Percentiles rank a stretch among this genome's conserved stretches.
Evolutionary conservation across 1,139 yeast species (phyloP).

Genomic region (Yamadazyma atlantica): DNA sequence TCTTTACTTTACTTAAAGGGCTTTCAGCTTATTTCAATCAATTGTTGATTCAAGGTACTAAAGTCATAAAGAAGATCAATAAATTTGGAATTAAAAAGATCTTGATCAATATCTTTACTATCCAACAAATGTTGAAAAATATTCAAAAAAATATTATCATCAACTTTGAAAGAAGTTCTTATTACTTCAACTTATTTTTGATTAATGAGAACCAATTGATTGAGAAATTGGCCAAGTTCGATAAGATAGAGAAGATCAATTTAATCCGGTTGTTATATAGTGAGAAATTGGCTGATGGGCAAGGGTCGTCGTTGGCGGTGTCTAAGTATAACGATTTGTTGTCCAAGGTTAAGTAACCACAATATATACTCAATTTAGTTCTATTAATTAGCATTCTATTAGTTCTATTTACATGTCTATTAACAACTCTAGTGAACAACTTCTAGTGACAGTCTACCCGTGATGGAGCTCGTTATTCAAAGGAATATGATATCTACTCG

Average conservation of each 20-base stretch:
- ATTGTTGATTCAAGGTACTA: slow-evolving; percentile 61
- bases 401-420: background rate
- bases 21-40: slow-evolving; percentile 57
- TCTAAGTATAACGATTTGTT: slow-evolving; percentile 40
- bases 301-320: slow-evolving; percentile 39
- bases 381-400: no score
- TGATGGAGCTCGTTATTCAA: slow-evolving; percentile 14
- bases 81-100: slow-evolving; percentile 66
- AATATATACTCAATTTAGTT: no score
- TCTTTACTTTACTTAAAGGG: slow-evolving; percentile 47
- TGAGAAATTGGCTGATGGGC: slow-evolving; percentile 43
- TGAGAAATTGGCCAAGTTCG: slow-evolving; percentile 23
- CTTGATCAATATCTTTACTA: slow-evolving; percentile 64
- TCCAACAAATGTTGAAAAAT: slow-evolving; percentile 75
- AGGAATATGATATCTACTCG: slow-evolving; percentile 21
- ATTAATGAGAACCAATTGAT: slow-evolving; percentile 38
- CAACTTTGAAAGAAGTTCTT: slow-evolving; percentile 55
- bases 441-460: no score
- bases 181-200: slow-evolving; percentile 58
- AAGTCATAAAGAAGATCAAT: slow-evolving; percentile 55
- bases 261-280: slow-evolving; percentile 43
- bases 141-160: slow-evolving; percentile 59
- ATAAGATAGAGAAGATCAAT: slow-evolving; percentile 29
- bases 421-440: no score
- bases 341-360: slow-evolving; percentile 10